A percentile compares a stretch with the other conserved stretches of the same genome.
Evolutionary conservation across 805 yeast genomes (phyloP).

Genomic region (Schwanniomyces yamadae): DNA sequence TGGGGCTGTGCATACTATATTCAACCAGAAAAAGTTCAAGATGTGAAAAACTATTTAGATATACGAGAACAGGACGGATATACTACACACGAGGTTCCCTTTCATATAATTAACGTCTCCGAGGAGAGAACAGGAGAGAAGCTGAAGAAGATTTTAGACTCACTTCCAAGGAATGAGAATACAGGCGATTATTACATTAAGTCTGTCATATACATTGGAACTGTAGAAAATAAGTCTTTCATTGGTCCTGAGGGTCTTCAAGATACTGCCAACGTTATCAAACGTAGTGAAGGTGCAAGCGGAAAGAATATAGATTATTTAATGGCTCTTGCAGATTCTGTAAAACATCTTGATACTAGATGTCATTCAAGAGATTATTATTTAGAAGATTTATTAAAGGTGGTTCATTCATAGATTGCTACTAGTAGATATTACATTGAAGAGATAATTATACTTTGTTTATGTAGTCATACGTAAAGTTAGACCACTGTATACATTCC

Average conservation of each 20-base stretch:
- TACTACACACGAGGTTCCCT: constrained; percentile 63
- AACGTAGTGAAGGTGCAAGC: constrained; percentile 66
- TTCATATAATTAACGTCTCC: constrained; percentile 45
- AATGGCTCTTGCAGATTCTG: constrained; percentile 49
- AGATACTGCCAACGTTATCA: constrained; percentile 61
- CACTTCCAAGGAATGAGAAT: constrained; percentile 14
- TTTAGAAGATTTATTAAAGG: constrained; percentile 29
- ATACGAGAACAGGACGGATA: constrained; percentile 89
- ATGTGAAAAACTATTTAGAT: constrained; percentile 70
- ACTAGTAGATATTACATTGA: too few relatives aligned
- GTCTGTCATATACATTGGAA: constrained; percentile 79
- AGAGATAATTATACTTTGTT: too few relatives aligned
- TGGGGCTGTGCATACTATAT: constrained; percentile 87
- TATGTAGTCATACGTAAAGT: too few relatives aligned
- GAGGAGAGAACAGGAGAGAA: constrained; percentile 7
- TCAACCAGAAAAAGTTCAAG: constrained; percentile 57
- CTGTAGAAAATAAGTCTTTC: constrained; percentile 75
- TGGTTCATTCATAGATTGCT: neutral
- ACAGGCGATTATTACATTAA: constrained; percentile 45
- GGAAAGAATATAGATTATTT: constrained; percentile 79
- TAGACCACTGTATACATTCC: neutral
- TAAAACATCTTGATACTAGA: constrained; percentile 21
- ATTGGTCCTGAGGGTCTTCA: constrained; percentile 73
- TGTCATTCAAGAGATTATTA: constrained; percentile 28
- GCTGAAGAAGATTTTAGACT: constrained; percentile 6